A percentile compares a stretch with the other conserved stretches of the same genome.
Conservation (phyloP, 306 rosid species). For the Parietaria judaica region DNA sequence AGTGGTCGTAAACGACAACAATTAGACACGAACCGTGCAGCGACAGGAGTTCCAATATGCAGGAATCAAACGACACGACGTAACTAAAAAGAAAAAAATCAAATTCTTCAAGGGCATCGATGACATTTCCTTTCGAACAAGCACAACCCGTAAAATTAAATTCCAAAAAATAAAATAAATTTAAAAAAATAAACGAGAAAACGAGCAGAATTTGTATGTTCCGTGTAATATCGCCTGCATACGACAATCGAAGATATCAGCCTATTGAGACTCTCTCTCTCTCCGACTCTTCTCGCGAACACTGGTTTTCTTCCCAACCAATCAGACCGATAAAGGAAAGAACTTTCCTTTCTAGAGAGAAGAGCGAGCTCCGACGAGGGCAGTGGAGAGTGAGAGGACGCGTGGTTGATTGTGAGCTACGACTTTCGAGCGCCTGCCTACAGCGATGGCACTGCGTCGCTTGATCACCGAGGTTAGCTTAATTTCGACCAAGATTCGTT, state of each 20-base stretch:
- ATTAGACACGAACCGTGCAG: too few species aligned
- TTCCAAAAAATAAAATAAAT: neutral
- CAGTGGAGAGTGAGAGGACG: neutral
- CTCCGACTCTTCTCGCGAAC: constrained; percentile 4
- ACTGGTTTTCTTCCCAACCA: constrained; percentile 5
- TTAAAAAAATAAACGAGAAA: neutral
- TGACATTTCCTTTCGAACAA: neutral
- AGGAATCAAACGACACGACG: too few species aligned
- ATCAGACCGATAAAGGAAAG: neutral
- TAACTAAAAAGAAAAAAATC: neutral
- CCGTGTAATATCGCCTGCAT: constrained; percentile 4
- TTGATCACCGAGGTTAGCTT: constrained; percentile 55
- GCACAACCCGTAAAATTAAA: neutral
- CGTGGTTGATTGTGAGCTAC: neutral
- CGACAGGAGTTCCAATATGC: too few species aligned
- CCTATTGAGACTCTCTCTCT: neutral
- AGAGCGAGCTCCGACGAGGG: neutral
- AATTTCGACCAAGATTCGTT: constrained; percentile 1
- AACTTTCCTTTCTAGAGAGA: neutral
- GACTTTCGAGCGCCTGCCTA: constrained; percentile 11
- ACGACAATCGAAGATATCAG: constrained; percentile 1
- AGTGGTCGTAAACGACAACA: too few species aligned
- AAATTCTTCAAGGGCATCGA: neutral
- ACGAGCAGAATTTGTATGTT: too few species aligned
- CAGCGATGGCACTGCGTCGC: constrained; percentile 54